Base-by-base conservation (phyloP, 78 protist species). In the Tieghemostelium lacteum region DNA sequence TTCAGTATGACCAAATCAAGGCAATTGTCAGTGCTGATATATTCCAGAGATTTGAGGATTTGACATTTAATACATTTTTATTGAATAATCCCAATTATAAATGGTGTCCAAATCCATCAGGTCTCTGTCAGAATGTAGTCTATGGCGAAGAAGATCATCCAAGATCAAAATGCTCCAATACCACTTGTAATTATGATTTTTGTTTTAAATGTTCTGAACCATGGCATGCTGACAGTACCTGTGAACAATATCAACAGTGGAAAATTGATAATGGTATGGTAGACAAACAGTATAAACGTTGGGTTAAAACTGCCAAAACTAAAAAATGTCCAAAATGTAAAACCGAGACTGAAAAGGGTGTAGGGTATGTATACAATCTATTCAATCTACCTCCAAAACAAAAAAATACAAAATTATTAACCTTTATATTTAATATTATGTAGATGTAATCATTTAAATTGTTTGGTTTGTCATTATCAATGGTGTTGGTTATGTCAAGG, bases 261-360 rank as follows among this genome's bases (percentile, higher is more conserved):
- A 55, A 29, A 54, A 12, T 64, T 2, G 85, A 62, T 29, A 62
- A 75, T 55, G n/a, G 36, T 7, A 29, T 55, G 66, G 50, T 75
- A 5, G 74, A 78, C n/a, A 24, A 20, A n/a, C 22, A 33, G 10
- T 66, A 37, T 28, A 22, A 33, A 14, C 26, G 19, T 10, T 78
- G 88, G 88, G 49, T 62, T 19, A 70, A 70, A 34, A 29, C 28
- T 0, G 24, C 42, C 28, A 64, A 86, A 50, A 77, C 86, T n/a
- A 86, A 86, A 39, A 49, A 39, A n/a, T 86, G 92, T 39, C 92
- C 92, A 37, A 73, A 74, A 50, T 86, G 92, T 69, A 37, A 37
- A 24, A 19, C 49, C 8, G 7, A n/a, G 7, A 86, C 75, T 40
- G 87, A 75, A 19, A 73, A 77, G 45, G 75, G 66, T 20, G 45